Conservation (phyloP, 2,329 filamentous ascomycete species). For the Xylaria multiplex region DNA sequence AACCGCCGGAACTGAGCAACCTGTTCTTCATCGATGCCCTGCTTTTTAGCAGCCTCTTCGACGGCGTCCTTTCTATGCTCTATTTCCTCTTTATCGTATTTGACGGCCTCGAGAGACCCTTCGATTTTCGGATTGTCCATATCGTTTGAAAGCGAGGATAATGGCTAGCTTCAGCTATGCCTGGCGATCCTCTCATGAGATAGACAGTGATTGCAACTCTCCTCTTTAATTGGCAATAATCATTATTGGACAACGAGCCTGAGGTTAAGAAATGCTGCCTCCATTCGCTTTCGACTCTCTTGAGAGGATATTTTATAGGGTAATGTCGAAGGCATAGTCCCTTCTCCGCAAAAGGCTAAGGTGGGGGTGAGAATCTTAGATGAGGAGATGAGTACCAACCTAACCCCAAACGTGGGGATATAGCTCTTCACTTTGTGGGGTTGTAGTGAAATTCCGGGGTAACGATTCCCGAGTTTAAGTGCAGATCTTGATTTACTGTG, state of each 20-base stretch:
- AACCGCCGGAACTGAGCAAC: conserved; percentile 44
- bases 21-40: conserved; percentile 43
- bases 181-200: not conserved
- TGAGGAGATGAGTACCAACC: conserved; percentile 21
- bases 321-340: not conserved
- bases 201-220: not conserved
- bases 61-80: conserved; percentile 25
- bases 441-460: conserved; percentile 14
- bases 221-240: not conserved
- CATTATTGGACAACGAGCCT: not conserved
- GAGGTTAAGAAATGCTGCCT: not conserved
- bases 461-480: conserved; percentile 1
- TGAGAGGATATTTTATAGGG: conserved; percentile 2
- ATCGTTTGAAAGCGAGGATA: not conserved
- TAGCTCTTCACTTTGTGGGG: conserved; percentile 22
- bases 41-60: conserved; percentile 26
- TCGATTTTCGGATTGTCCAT: conserved; percentile 26
- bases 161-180: not conserved
- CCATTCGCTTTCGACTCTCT: conserved; percentile 6
- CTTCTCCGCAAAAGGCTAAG: conserved; percentile 16
- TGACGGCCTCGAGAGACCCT: conserved; percentile 18
- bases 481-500: not conserved
- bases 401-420: conserved; percentile 24
- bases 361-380: conserved; percentile 15
- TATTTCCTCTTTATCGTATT: conserved; percentile 23